Conservation (phyloP, 2,329 filamentous ascomycete species). For the Aspergillus tamarii region DNA sequence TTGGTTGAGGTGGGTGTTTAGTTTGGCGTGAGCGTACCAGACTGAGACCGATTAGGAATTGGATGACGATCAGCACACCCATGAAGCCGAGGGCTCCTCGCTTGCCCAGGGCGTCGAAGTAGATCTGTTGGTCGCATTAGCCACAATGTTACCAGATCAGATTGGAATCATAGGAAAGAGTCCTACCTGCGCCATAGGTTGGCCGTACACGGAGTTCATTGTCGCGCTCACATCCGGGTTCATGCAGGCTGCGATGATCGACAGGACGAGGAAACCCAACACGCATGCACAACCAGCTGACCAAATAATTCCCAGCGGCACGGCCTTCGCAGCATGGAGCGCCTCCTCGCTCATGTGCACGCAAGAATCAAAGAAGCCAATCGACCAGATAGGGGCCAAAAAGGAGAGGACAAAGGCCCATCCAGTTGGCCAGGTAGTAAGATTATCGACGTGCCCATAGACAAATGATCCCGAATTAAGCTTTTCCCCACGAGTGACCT, state of each 20-base stretch:
- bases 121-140: slow-evolving; percentile 47
- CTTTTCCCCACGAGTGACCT: slow-evolving; percentile 29
- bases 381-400: slow-evolving; percentile 65
- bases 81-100: slow-evolving; percentile 62
- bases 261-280: slow-evolving; percentile 61
- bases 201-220: slow-evolving; percentile 56
- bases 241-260: slow-evolving; percentile 63
- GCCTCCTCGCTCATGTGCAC: slow-evolving; percentile 66
- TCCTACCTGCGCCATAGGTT: slow-evolving; percentile 58
- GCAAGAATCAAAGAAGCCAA: slow-evolving; percentile 58
- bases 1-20: neutral
- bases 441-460: slow-evolving; percentile 60
- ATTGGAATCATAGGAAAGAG: neutral
- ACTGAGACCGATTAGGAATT: slow-evolving; percentile 65
- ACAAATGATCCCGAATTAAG: slow-evolving; percentile 52
- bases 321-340: slow-evolving; percentile 61
- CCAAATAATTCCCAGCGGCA: slow-evolving; percentile 63
- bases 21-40: slow-evolving; percentile 38
- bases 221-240: slow-evolving; percentile 55
- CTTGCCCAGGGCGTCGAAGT: slow-evolving; percentile 64
- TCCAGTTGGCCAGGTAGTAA: slow-evolving; percentile 60
- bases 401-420: slow-evolving; percentile 65
- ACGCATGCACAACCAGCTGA: slow-evolving; percentile 55
- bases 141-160: neutral
- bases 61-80: slow-evolving; percentile 61